Evolutionary conservation across 2,329 filamentous ascomycete genomes (phyloP), one percentile per base, ranked within the genome.

Genomic region (Nemania serpens): DNA sequence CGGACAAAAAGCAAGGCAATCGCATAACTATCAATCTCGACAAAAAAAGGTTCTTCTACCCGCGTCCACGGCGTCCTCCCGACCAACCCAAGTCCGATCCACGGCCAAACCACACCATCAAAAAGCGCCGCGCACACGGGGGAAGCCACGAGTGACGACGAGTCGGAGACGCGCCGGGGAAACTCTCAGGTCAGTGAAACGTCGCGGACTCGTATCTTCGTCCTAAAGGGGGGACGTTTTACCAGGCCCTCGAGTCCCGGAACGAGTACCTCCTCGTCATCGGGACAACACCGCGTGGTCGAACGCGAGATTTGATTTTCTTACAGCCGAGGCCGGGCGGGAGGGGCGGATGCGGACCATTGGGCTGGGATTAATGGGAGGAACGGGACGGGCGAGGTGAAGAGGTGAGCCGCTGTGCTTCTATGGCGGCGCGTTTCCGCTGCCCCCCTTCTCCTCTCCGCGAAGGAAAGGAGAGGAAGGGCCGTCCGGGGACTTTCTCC

Each of bases 401-500:
- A 49, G 87, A 62, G 10, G 86, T 92, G 79, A 93, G 89, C 92
- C 92, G 91, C 93, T 82, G 84, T 93, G 93, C 93, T 96, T 96
- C 88, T 97, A 93, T 96, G 94, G 93, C 93, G 93, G 92, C 91
- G 93, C 92, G 91, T 97, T 96, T 96, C 92, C 91, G 92, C 93
- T 77, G 79, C 57, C 59, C 75, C 77, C 62, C 76, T 80, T 82
- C 81, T 48, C 9, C 12, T 20, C 45, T 36, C 72, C 48, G 15
- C 60, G 51, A 57, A 42, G 29, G 57, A 57, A 48, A 56, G 50
- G 48, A 63, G 63, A 64, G 75, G 80, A n/a, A n/a, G n/a, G n/a
- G n/a, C n/a, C 88, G 93, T 97, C 94, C 94, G 94, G 94, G 94
- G 94, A 98, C 94, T 98, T 98, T 98, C 94, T 97, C 94, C 94